These are phyloP conservation scores for Pyrenochaeta sp. DNA, from an alignment of 2,329 filamentous ascomycete species.

Conservation along the genomic window DNA sequence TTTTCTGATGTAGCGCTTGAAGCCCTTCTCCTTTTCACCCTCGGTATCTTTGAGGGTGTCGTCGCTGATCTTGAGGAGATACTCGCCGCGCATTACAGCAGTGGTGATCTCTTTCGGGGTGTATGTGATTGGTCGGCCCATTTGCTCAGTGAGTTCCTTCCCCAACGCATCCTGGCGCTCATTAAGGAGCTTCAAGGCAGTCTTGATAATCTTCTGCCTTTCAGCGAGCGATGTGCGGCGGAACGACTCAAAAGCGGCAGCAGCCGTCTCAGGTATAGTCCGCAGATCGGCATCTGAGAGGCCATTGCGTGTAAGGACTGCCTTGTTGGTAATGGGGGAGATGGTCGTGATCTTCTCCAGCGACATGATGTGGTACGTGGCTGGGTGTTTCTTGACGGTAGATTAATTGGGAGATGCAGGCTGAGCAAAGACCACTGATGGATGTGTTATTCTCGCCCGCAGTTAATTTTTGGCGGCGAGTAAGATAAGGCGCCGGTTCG, in stretches of 20 bases:
- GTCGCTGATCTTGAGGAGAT: conserved; percentile 82
- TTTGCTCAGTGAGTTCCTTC: conserved; percentile 87
- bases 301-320: conserved; percentile 80
- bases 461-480: conserved; percentile 25
- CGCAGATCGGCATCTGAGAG: conserved; percentile 74
- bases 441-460: conserved; percentile 14
- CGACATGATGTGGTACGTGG: conserved; percentile 52
- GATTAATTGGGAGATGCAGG: conserved; percentile 22
- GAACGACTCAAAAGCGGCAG: conserved; percentile 78
- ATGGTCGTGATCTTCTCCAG: conserved; percentile 75
- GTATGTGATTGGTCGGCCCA: conserved; percentile 92
- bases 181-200: conserved; percentile 74
- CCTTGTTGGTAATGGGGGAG: conserved; percentile 87
- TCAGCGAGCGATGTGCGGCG: conserved; percentile 76
- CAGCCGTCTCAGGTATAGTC: conserved; percentile 73
- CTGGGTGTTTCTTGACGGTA: conserved; percentile 13
- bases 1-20: conserved; percentile 89
- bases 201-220: conserved; percentile 80
- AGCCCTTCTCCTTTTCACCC: conserved; percentile 84
- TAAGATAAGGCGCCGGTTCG: conserved; percentile 14
- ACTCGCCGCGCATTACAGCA: conserved; percentile 83
- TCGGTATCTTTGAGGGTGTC: conserved; percentile 80
- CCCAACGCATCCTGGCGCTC: conserved; percentile 81
- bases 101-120: conserved; percentile 84
- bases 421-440: conserved; percentile 13